Base-by-base conservation (phyloP, 2,329 filamentous ascomycete species). In the Dissoconium aciculare region DNA sequence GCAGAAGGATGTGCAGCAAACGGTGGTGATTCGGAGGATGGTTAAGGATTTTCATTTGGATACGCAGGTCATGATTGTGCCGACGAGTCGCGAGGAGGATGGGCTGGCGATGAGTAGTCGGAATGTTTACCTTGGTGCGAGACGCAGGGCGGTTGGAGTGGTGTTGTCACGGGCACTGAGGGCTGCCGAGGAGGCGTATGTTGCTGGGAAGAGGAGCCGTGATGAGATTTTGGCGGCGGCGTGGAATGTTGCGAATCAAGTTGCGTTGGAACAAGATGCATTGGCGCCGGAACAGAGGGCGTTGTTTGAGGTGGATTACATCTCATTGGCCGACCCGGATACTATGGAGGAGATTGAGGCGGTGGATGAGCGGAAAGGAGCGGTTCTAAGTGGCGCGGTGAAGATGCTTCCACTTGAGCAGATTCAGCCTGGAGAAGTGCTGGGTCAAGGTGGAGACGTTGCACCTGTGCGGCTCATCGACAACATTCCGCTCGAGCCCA, bases 1-100 rank as follows among this genome's bases (percentile, higher is more conserved):
- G 3, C 89, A 95, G 56, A 98, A 98, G 60, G 89, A 98, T 54
- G 74, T 94, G 12, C 89, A 98, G 62, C 89, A 98, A 59, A 92
- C 84, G 0, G 80, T 92, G 11, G 71, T 98, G 8, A 80, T 98
- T 47, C 75, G 72, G 47, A 73, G 79, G 26, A 74, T 98, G 71
- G 79, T 94, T 17, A 67, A 73, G 42, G 89, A 98, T 55, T 85
- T 98, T 42, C 73, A 84, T 52, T 56, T 95, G 24, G 71, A 80
- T 23, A 78, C 73, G 3, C 63, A 79, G 13, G 72, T 95, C 5
- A 66, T 75, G 17, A 67, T 95, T 32, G 71, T 76, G 4, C 64
- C 71, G 1, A 98, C 89, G 0, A 63, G 72, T 35, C 68, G 89
- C 30, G 85, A 91, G 38, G 34, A 51, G 2, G 84, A 93, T 53